Evolutionary conservation across 768 basidiomycete species (phyloP).

Genomic region (Lactifluus volemus): DNA sequence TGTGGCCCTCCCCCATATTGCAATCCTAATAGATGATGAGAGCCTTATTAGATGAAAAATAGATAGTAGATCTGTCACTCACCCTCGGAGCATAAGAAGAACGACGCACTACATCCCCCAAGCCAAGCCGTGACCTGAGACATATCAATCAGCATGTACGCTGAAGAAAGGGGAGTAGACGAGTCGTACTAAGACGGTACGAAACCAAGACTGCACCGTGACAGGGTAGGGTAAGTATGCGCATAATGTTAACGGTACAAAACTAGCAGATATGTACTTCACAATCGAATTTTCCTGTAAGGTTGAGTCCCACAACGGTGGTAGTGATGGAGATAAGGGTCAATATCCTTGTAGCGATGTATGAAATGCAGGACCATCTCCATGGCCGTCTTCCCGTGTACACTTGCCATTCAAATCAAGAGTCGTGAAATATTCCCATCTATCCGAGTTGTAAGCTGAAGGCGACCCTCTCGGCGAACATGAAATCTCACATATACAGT

Average conservation of each 20-base stretch:
- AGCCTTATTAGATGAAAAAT: neutral
- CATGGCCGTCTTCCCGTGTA: neutral
- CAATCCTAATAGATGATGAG: conserved; percentile 1
- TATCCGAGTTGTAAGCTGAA: too few species aligned
- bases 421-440: neutral
- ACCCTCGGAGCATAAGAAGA: conserved; percentile 16
- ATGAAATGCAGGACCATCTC: conserved; percentile 16
- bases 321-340: neutral
- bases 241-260: neutral
- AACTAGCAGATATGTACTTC: neutral
- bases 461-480: too few species aligned
- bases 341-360: conserved; percentile 1
- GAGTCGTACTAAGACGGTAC: conserved; percentile 4
- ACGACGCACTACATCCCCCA: neutral
- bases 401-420: too few species aligned
- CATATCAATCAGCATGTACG: neutral
- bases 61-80: neutral
- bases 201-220: conserved; percentile 8
- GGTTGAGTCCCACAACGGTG: neutral
- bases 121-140: neutral
- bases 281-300: conserved; percentile 7
- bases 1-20: conserved; percentile 11
- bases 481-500: conserved; percentile 5
- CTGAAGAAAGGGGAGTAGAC: neutral
- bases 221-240: neutral